phyloP scores from a whole-genome alignment of 257 asterid genomes.

The Forsythia viridissima region DNA sequence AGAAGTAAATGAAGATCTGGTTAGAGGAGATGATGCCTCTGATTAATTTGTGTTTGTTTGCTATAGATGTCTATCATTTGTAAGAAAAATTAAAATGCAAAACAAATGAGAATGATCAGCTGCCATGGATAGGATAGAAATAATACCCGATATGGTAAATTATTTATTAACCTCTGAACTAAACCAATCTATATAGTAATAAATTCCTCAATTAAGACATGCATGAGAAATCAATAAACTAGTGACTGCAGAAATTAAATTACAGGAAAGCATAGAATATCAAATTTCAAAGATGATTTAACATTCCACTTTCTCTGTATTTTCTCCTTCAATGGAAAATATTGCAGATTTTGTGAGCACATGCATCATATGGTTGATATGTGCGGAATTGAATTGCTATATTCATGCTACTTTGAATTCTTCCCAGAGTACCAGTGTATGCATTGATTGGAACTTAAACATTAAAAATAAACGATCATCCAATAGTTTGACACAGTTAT shows the following conservation, averaged over 20 bases:
- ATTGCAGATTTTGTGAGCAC: background rate
- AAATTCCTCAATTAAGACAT: background rate
- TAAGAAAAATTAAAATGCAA: background rate
- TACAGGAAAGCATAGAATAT: background rate
- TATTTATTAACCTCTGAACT: background rate
- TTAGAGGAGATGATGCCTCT: background rate
- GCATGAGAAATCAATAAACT: background rate
- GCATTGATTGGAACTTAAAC: background rate
- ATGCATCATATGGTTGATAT: background rate
- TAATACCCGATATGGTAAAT: background rate
- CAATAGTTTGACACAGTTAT: constrained; percentile 3
- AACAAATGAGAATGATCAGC: background rate
- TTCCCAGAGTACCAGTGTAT: background rate
- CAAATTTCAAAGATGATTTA: background rate
- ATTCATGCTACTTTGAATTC: constrained; percentile 7
- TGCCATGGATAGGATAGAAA: background rate
- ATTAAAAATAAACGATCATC: background rate
- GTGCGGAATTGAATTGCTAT: background rate
- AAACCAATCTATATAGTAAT: background rate
- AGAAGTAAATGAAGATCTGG: constrained; percentile 3
- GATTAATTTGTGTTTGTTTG: background rate
- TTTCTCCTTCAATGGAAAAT: background rate
- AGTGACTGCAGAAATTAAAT: background rate
- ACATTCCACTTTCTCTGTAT: background rate
- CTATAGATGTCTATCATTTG: background rate